phyloP scores from a whole-genome alignment of 257 asterid genomes.

The Gentiana straminea region DNA sequence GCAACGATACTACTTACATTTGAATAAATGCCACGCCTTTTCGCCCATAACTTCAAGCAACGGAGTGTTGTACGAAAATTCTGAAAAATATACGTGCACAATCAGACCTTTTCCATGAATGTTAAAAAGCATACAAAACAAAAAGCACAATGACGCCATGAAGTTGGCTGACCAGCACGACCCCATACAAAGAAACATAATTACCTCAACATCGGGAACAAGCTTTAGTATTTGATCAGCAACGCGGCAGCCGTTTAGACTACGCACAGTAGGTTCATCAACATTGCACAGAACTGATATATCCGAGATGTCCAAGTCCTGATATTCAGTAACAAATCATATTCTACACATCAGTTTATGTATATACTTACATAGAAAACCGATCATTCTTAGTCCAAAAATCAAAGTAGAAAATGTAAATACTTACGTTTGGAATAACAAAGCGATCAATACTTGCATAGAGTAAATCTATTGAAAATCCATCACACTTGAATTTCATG shows the following conservation, averaged over 20 bases:
- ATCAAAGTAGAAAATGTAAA: background rate
- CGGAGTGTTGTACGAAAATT: constrained; percentile 65
- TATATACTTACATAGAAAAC: no score
- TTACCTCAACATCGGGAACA: constrained; percentile 81
- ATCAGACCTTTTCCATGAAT: background rate
- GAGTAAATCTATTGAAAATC: constrained; percentile 84
- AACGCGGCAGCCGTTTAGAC: constrained; percentile 94
- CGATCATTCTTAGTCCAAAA: no score
- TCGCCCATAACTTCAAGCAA: constrained; percentile 87
- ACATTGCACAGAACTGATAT: constrained; percentile 60
- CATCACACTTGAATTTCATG: constrained; percentile 86
- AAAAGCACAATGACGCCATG: no score
- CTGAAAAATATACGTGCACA: constrained; percentile 18
- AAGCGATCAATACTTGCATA: constrained; percentile 81
- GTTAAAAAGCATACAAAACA: background rate
- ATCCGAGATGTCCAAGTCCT: constrained; percentile 88
- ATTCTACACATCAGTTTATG: no score
- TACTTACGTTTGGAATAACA: constrained; percentile 82
- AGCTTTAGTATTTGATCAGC: constrained; percentile 92
- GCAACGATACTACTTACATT: constrained; percentile 37
- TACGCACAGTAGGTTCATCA: constrained; percentile 82
- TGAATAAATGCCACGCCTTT: constrained; percentile 80
- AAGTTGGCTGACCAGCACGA: no score
- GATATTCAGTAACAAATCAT: background rate
- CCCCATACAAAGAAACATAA: background rate